Evolutionary conservation across 768 basidiomycete genomes (phyloP).

Genomic region (Amanita polypyramis): DNA sequence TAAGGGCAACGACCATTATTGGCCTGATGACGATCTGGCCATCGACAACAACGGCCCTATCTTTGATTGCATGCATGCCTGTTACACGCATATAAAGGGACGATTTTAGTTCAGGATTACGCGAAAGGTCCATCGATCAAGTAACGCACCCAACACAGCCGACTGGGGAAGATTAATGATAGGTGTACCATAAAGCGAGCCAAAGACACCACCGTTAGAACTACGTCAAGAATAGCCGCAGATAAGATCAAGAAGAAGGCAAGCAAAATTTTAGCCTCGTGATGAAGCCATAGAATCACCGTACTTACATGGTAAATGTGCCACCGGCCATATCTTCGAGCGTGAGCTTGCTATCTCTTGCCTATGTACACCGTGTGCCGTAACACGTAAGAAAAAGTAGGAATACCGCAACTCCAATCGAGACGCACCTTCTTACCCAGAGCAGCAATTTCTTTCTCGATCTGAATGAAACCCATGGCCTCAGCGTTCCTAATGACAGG

Average conservation of each 20-base stretch:
- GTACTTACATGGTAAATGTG: conserved; percentile 89
- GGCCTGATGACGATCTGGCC: conserved; percentile 96
- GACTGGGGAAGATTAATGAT: conserved; percentile 97
- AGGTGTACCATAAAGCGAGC: conserved; percentile 94
- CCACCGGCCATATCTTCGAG: conserved; percentile 98
- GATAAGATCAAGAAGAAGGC: neutral
- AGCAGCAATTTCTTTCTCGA: conserved; percentile 86
- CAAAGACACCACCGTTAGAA: conserved; percentile 98
- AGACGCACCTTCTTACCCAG: conserved; percentile 75
- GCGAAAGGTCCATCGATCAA: conserved; percentile 5
- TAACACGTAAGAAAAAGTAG: conserved; percentile 6
- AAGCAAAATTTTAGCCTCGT: neutral
- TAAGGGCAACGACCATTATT: conserved; percentile 90
- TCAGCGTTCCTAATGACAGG: conserved; percentile 93
- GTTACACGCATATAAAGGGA: conserved; percentile 1
- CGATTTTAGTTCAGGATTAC: neutral
- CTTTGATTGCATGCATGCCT: conserved; percentile 96
- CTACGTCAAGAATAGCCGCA: conserved; percentile 25
- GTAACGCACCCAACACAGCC: conserved; percentile 68
- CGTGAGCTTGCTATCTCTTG: conserved; percentile 86
- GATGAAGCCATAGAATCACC: neutral
- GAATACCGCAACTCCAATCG: conserved; percentile 1
- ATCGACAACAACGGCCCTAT: conserved; percentile 80
- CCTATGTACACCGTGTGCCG: conserved; percentile 28
- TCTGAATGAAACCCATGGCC: conserved; percentile 73